Base-by-base conservation (phyloP, 2,329 filamentous ascomycete species). In the Arthroderma uncinatum region DNA sequence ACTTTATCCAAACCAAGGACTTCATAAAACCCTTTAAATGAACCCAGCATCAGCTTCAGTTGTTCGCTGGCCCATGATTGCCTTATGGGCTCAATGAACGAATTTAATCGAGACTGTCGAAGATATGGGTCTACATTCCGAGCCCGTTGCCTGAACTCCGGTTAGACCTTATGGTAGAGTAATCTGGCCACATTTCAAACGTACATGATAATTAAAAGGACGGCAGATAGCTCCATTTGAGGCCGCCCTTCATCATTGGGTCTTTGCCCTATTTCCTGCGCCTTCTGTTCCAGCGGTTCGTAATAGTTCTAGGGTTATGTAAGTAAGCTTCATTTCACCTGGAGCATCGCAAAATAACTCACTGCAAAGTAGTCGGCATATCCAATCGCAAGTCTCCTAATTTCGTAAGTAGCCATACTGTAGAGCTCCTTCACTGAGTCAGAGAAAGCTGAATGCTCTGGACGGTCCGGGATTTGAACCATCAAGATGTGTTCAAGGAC, bases 341-440 rank as follows among this genome's bases (percentile, higher is more conserved):
- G 23, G 10, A 36, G 8, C 12, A 12, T 10, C n/a, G 19, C 33
- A n/a, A n/a, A 53, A 44, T 50, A 23, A 59, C 78, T 73, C 73
- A 86, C 81, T 64, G 93, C 79, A 60, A 98, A 83, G 67, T 95
- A 86, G 68, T 97, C 88, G 0, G 93, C 86, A 79, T 96, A 95
- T 65, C 90, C 89, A 60, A 88, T 84, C 5, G 92, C 92, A 40
- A 98, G 78, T 57, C 91, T 82, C 65, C 95, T 90, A 59, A 97
- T 78, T 70, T 98, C 92, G 57, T 89, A 80, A 71, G 90, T 89
- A 64, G 89, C 87, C 66, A 94, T 82, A 2, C 81, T 82, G 68
- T 96, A 90, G 14, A 98, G 78, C 58, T 94, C 89, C 67, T 91
- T 93, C 36, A 96, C 87, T 0, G 91, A 85, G 62, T 97, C 93